Evolutionary conservation across 768 basidiomycete species (phyloP).

Genomic region (Psilocybe tampanensis): DNA sequence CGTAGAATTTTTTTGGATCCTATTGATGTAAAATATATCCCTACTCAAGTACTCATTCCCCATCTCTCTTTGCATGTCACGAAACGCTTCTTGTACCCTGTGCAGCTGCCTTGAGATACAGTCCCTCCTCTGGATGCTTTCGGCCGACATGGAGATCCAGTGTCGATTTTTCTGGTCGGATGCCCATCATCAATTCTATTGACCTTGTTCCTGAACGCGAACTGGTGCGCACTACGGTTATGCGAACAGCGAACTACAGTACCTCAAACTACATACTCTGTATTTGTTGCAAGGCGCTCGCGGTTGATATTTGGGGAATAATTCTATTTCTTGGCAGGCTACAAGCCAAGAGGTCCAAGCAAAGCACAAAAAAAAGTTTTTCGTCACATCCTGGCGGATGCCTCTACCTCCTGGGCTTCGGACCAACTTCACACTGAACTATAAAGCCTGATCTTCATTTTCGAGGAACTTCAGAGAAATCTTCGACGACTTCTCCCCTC

Average conservation of each 20-base stretch:
- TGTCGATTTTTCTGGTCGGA: no score
- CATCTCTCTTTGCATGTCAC: neutral
- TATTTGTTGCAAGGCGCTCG: neutral
- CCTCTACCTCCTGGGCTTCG: neutral
- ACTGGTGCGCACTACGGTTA: no score
- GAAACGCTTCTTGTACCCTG: no score
- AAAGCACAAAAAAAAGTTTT: slow-evolving; percentile 6
- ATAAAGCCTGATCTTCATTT: neutral
- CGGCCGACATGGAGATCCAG: no score
- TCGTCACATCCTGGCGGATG: neutral
- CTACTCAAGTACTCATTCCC: neutral
- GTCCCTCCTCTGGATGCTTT: no score
- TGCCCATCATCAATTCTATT: no score
- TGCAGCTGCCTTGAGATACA: no score
- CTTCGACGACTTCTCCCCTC: neutral
- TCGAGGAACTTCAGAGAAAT: slow-evolving; percentile 6
- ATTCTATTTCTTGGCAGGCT: neutral
- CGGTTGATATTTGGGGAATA: neutral
- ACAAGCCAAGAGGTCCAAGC: neutral
- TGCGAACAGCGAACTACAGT: no score
- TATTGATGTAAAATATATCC: neutral
- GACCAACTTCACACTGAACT: neutral
- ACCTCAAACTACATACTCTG: no score
- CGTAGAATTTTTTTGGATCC: neutral
- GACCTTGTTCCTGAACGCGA: no score